Conservation (phyloP, 345 rosid species). For the Populus simonii region DNA sequence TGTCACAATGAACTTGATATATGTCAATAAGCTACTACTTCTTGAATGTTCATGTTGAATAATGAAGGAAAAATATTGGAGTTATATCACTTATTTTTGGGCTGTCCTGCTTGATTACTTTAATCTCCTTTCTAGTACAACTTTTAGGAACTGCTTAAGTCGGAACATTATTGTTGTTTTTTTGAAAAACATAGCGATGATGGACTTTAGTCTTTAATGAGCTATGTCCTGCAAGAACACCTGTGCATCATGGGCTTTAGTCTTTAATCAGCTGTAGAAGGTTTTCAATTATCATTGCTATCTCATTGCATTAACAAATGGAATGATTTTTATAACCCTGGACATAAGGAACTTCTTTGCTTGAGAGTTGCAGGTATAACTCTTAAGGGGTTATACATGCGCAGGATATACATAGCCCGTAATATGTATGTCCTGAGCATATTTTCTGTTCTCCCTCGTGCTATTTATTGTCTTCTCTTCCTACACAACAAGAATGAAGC, state of each 20-base stretch:
- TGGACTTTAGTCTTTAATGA: neutral
- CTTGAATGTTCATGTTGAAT: too few species aligned
- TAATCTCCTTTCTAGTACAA: neutral
- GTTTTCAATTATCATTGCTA: neutral
- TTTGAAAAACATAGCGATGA: neutral
- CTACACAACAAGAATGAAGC: neutral
- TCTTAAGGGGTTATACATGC: neutral
- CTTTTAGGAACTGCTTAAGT: neutral
- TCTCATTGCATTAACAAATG: neutral
- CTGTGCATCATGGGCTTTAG: too few species aligned
- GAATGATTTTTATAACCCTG: neutral
- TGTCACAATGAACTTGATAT: too few species aligned
- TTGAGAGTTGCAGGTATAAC: neutral
- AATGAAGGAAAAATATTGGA: neutral
- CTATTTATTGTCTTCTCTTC: neutral
- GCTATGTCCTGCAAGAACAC: neutral
- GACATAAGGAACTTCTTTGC: neutral
- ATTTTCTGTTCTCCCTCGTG: neutral
- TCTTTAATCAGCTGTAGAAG: neutral
- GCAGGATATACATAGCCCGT: neutral
- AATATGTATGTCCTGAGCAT: neutral
- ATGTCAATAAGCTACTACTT: too few species aligned
- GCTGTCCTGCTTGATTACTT: neutral
- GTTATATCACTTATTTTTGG: neutral
- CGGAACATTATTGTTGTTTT: neutral